These are phyloP conservation scores for Fusarium musae DNA, from an alignment of 2,329 filamentous ascomycete species.

Conservation along the genomic window DNA sequence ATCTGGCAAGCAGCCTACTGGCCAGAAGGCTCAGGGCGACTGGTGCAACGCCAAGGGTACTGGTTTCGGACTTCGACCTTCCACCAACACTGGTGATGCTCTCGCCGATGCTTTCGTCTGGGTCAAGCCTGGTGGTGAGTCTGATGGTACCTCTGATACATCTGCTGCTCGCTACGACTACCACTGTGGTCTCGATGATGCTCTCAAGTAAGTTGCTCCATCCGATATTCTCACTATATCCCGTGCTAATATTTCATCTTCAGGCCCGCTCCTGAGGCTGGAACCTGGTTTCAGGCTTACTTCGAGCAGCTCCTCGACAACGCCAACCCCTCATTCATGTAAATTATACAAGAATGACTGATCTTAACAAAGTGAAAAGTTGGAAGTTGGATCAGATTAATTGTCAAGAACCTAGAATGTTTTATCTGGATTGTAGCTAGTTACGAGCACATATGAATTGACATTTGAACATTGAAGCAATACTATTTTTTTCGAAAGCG, in stretches of 20 bases:
- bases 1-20: conserved; percentile 68
- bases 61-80: conserved; percentile 73
- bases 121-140: conserved; percentile 75
- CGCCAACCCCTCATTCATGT: conserved; percentile 63
- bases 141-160: conserved; percentile 61
- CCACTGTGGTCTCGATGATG: conserved; percentile 61
- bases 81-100: conserved; percentile 67
- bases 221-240: accelerated
- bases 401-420: neutral
- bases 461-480: neutral
- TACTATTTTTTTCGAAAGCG: neutral
- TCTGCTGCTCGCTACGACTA: conserved; percentile 53
- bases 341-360: neutral
- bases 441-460: neutral
- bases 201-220: conserved; percentile 52
- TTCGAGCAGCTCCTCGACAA: conserved; percentile 67
- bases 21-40: conserved; percentile 70
- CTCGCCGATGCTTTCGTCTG: conserved; percentile 75
- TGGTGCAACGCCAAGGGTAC: conserved; percentile 75
- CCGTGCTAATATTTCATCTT: conserved; percentile 41
- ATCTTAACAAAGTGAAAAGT: neutral
- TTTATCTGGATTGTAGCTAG: neutral
- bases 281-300: conserved; percentile 73
- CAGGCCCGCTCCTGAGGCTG: conserved; percentile 75
- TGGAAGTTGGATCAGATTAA: neutral